Percentiles rank a stretch among this genome's conserved stretches.
phyloP scores from a whole-genome alignment of 2,329 filamentous ascomycete species.

The Aspergillus udagawae region DNA sequence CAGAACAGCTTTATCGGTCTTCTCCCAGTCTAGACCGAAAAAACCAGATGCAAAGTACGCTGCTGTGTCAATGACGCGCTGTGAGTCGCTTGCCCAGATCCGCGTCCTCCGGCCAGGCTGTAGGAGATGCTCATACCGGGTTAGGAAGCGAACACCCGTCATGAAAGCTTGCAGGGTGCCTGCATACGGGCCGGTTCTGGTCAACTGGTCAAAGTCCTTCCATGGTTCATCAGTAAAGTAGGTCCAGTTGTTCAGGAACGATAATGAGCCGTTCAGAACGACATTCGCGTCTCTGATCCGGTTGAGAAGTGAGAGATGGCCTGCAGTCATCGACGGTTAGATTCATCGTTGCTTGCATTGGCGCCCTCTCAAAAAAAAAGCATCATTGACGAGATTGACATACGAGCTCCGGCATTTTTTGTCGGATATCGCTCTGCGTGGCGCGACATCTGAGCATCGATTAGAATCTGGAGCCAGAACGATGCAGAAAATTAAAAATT shows the following conservation, averaged over 20 bases:
- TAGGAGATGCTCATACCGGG: slow-evolving; percentile 50
- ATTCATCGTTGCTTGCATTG: neutral
- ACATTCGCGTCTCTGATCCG: slow-evolving; percentile 42
- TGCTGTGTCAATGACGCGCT: slow-evolving; percentile 55
- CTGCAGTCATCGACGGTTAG: slow-evolving; percentile 18
- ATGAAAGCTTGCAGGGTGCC: slow-evolving; percentile 52
- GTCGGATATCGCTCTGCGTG: slow-evolving; percentile 58
- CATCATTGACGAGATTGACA: slow-evolving; percentile 21
- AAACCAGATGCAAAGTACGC: slow-evolving; percentile 53
- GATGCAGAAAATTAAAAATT: neutral
- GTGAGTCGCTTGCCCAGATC: slow-evolving; percentile 54
- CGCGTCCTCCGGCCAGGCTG: slow-evolving; percentile 28
- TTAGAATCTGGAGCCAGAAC: neutral
- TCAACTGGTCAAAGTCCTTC: slow-evolving; percentile 51
- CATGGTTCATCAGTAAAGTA: slow-evolving; percentile 49
- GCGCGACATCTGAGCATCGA: slow-evolving; percentile 47
- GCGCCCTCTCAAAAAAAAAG: neutral
- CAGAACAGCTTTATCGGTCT: slow-evolving; percentile 35
- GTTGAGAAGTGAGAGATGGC: slow-evolving; percentile 47
- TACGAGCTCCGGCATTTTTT: slow-evolving; percentile 46
- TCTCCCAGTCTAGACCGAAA: slow-evolving; percentile 50
- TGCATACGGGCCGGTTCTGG: slow-evolving; percentile 53
- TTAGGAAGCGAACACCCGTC: slow-evolving; percentile 52
- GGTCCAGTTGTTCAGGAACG: slow-evolving; percentile 52
- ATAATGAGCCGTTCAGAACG: slow-evolving; percentile 47